Evolutionary conservation across 495 filamentous ascomycete species (phyloP).

Genomic region (Articulospora tetracladia): DNA sequence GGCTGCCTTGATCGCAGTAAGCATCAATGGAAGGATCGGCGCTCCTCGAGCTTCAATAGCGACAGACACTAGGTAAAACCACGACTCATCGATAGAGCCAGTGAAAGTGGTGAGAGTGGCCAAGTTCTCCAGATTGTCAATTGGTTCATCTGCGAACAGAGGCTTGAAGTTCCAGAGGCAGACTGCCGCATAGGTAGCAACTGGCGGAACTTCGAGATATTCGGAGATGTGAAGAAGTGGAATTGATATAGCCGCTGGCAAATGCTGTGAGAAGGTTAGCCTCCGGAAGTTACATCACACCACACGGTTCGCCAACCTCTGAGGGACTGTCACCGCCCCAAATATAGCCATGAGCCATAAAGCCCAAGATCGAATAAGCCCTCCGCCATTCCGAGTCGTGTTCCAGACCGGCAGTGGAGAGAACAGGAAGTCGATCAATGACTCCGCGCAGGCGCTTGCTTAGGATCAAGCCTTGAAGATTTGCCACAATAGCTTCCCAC

Average conservation of each 20-base stretch:
- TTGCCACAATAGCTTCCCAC: conserved; percentile 82
- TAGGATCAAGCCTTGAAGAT: conserved; percentile 82
- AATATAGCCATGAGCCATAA: conserved; percentile 89
- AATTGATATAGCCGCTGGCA: conserved; percentile 80
- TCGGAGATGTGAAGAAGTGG: conserved; percentile 76
- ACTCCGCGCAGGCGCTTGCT: conserved; percentile 74
- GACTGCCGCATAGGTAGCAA: conserved; percentile 90
- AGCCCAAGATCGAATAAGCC: conserved; percentile 82
- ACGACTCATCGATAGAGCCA: conserved; percentile 94
- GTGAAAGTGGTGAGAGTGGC: conserved; percentile 85
- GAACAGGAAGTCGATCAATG: conserved; percentile 73
- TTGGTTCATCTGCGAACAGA: conserved; percentile 72
- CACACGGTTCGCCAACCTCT: conserved; percentile 50
- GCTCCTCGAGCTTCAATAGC: conserved; percentile 93
- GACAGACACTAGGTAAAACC: conserved; percentile 95
- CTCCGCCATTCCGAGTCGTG: conserved; percentile 87
- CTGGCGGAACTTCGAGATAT: conserved; percentile 82
- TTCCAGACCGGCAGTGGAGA: conserved; percentile 75
- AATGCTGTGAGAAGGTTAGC: conserved; percentile 49
- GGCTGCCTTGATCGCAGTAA: conserved; percentile 81
- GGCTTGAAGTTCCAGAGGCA: conserved; percentile 96
- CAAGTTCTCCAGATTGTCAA: conserved; percentile 81
- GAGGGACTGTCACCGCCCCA: conserved; percentile 86
- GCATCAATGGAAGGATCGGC: conserved; percentile 83
- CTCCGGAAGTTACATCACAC: conserved; percentile 5